Percentiles rank a stretch among this genome's conserved stretches.
phyloP scores from a whole-genome alignment of 1,139 yeast species.

The Saccharomyces uvarum region DNA sequence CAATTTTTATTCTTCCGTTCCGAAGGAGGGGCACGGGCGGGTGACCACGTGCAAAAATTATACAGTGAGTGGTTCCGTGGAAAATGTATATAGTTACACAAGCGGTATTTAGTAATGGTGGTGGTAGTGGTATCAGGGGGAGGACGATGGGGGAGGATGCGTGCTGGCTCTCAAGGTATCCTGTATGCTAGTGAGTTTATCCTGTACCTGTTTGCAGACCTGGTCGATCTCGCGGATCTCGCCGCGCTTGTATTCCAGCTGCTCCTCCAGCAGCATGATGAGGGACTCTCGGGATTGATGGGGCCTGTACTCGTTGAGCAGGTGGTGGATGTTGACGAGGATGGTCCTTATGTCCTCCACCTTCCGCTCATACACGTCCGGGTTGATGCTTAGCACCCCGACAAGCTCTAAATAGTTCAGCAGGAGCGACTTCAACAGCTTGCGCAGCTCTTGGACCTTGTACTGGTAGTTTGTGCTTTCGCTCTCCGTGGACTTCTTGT shows the following conservation, averaged over 20 bases:
- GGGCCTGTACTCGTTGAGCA: slow-evolving; percentile 77
- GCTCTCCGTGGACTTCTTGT: slow-evolving; percentile 29
- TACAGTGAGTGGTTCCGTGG: not conserved
- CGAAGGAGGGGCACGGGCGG: not conserved
- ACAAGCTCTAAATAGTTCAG: slow-evolving; percentile 66
- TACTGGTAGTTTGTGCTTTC: slow-evolving; percentile 37
- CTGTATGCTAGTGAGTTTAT: slow-evolving; percentile 33
- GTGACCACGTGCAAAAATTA: not conserved
- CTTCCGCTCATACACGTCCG: slow-evolving; percentile 55
- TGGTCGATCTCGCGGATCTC: slow-evolving; percentile 49
- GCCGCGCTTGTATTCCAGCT: slow-evolving; percentile 44
- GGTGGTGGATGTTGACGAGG: slow-evolving; percentile 76
- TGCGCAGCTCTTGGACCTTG: slow-evolving; percentile 60
- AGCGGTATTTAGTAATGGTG: not conserved
- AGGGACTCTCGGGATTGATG: slow-evolving; percentile 82
- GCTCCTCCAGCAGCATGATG: slow-evolving; percentile 59
- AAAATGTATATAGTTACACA: not conserved
- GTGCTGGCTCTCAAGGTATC: slow-evolving; percentile 2
- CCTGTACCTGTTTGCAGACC: slow-evolving; percentile 40
- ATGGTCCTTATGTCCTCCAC: slow-evolving; percentile 66
- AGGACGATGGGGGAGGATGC: not conserved
- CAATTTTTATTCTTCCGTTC: not conserved
- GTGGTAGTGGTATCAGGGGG: not conserved
- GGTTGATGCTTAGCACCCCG: slow-evolving; percentile 64
- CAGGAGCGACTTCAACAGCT: slow-evolving; percentile 58